A percentile compares a stretch with the other conserved stretches of the same genome.
These are phyloP conservation scores for Penicillium herquei DNA, from an alignment of 495 filamentous ascomycete species.

Conservation along the genomic window DNA sequence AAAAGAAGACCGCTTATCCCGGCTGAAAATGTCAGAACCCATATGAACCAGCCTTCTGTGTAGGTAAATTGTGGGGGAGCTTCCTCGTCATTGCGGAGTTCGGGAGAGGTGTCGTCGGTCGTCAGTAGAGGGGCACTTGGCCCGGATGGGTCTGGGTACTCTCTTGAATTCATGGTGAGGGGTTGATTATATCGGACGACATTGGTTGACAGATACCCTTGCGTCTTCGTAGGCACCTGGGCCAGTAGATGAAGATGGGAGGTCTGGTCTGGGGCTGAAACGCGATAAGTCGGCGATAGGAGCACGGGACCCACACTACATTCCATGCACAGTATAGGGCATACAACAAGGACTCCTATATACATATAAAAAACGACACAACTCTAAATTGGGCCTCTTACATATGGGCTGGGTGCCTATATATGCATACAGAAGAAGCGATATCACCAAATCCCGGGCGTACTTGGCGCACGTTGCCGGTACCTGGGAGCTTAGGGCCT, in stretches of 20 bases:
- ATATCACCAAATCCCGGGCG: too few species aligned
- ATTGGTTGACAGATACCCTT: background rate
- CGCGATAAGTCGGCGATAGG: background rate
- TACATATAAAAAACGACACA: too few species aligned
- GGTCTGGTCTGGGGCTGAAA: constrained; percentile 8
- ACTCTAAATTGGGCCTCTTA: too few species aligned
- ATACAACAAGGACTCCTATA: too few species aligned
- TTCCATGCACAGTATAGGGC: too few species aligned
- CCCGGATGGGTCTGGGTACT: constrained; percentile 23
- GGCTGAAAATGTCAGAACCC: constrained; percentile 74
- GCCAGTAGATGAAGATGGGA: background rate
- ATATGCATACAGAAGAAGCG: too few species aligned
- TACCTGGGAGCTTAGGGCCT: background rate
- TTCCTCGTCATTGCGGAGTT: constrained; percentile 12
- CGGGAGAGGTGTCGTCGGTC: constrained; percentile 9
- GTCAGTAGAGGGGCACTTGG: constrained; percentile 34
- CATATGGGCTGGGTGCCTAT: too few species aligned
- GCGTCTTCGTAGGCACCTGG: background rate
- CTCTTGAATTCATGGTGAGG: constrained; percentile 24
- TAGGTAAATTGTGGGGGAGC: constrained; percentile 8
- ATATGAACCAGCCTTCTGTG: constrained; percentile 54
- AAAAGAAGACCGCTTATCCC: constrained; percentile 85
- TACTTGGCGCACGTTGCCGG: background rate
- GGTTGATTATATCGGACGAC: background rate
- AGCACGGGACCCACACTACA: too few species aligned